Evolutionary conservation across 345 rosid genomes (phyloP), one percentile per base, ranked within the genome.

Genomic region (Physaria fendleri): DNA sequence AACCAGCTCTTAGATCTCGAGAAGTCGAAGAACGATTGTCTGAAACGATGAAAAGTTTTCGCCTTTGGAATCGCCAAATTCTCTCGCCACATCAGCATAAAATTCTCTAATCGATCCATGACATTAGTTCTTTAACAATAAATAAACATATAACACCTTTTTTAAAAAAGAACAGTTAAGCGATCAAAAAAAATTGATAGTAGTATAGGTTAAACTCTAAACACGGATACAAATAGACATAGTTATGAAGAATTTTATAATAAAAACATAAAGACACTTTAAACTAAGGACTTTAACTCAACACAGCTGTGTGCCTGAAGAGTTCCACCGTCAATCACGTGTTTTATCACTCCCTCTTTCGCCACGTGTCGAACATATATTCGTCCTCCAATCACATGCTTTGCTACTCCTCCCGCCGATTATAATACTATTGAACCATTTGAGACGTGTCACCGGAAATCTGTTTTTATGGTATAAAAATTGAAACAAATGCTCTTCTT

Each of bases 271-370:
- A 27, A 43, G 38, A 45, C 12, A 65, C 32, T 21, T 37, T 25
- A 22, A 34, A 20, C 18, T 8, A 14, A 13, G 17, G 11, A 17
- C 21, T n/a, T 50, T 42, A 40, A 11, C n/a, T 24, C 13, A 30
- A 20, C 38, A 52, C 67, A 69, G 62, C 50, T 69, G 68, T 69
- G 28, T 35, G 11, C 6, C n/a, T n/a, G n/a, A 20, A 37, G 48
- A 45, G 53, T 54, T 62, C 16, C 68, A 69, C 74, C 74, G 74
- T 56, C 74, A 69, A 61, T 69, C 74, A 69, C 68, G 73, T 53
- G 57, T 16, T 30, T 54, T 23, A 14, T 43, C 20, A 8, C 41
- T 51, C 32, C 41, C 4, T 68, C 43, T 30, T 1, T 44, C 52
- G 52, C 45, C 68, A 69, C 74, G 68, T 62, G 8, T 38, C 68